These are phyloP conservation scores for Botrytis paeoniae DNA, from an alignment of 2,329 filamentous ascomycete species.

Conservation along the genomic window DNA sequence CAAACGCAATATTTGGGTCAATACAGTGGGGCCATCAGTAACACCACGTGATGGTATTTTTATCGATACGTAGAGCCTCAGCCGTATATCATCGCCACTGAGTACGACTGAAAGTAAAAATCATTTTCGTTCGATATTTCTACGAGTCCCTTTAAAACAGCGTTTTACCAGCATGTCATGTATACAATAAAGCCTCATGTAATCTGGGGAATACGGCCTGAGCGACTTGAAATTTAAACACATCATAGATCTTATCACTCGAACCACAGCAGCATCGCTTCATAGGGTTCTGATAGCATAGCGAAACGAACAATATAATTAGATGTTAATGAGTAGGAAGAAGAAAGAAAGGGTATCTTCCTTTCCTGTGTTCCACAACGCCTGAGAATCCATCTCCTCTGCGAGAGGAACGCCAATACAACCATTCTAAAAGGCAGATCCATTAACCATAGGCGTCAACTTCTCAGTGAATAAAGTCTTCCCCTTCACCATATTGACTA, in stretches of 20 bases:
- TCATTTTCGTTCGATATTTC: neutral
- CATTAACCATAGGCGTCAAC: slow-evolving; percentile 26
- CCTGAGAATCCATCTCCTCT: neutral
- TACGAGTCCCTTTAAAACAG: neutral
- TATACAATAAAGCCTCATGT: neutral
- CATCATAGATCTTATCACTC: neutral
- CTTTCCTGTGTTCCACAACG: neutral
- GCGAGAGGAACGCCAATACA: neutral
- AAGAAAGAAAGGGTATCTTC: neutral
- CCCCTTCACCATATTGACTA: slow-evolving; percentile 29
- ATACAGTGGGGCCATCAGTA: neutral
- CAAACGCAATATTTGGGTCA: neutral
- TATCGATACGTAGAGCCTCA: neutral
- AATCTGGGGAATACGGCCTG: neutral
- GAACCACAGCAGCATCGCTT: neutral
- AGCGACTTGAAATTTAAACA: neutral
- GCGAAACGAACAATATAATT: neutral
- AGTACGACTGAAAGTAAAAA: neutral
- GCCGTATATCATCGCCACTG: neutral
- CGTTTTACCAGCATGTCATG: neutral
- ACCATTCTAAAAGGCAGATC: slow-evolving; percentile 22
- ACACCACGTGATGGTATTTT: neutral
- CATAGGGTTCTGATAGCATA: neutral
- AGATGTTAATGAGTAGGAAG: neutral
- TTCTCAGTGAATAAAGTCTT: slow-evolving; percentile 34